Conservation (phyloP, 2,329 filamentous ascomycete genomes). For the Aureobasidium sp. region DNA sequence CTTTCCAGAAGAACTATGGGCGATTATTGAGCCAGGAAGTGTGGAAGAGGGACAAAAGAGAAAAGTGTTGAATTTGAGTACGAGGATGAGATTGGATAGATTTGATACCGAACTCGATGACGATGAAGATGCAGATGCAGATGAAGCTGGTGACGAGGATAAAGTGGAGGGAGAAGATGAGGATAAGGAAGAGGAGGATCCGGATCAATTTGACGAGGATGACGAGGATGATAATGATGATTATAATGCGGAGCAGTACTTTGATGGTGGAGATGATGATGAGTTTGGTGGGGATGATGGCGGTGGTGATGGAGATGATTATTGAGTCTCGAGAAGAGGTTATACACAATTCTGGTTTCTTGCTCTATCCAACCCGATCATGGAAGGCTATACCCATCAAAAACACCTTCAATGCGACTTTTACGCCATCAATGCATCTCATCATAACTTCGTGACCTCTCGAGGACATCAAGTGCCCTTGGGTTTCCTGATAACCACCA, state of each 20-base stretch:
- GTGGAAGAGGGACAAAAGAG: conserved; percentile 22
- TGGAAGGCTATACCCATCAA: background rate
- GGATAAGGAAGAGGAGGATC: conserved; percentile 52
- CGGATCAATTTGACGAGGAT: conserved; percentile 52
- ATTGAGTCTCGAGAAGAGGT: background rate
- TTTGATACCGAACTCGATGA: conserved; percentile 28
- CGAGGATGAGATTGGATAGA: conserved; percentile 12
- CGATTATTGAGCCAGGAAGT: conserved; percentile 38
- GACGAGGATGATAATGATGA: conserved; percentile 51
- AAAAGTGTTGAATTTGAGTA: background rate
- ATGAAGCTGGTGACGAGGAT: conserved; percentile 30
- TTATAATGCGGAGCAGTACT: conserved; percentile 60
- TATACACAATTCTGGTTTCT: background rate
- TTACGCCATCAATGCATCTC: background rate
- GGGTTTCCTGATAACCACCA: conserved; percentile 9
- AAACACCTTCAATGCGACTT: background rate
- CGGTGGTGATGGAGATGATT: conserved; percentile 28
- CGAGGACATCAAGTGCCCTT: background rate
- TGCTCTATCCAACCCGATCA: background rate
- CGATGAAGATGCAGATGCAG: conserved; percentile 34
- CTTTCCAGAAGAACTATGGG: conserved; percentile 53
- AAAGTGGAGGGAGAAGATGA: conserved; percentile 47
- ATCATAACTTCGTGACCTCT: background rate
- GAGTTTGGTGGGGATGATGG: conserved; percentile 46
- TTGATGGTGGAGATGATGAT: conserved; percentile 54